phyloP scores from a whole-genome alignment of 2,329 filamentous ascomycete genomes.

The Lachnellula cervina region DNA sequence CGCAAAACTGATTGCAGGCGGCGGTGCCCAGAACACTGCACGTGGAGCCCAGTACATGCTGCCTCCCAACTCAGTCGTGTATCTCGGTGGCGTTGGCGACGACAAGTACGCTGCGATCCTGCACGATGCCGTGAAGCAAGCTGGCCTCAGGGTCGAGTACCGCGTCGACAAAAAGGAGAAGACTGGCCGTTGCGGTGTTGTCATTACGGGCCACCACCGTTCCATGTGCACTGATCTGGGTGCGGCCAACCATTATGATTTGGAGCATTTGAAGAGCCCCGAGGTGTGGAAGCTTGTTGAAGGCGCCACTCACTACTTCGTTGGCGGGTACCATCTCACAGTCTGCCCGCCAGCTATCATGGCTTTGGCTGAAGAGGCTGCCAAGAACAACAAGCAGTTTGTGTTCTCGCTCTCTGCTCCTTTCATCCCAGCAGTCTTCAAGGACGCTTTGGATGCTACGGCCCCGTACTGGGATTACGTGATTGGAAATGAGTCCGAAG shows the following conservation, averaged over 20 bases:
- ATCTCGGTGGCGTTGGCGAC: conserved; percentile 87
- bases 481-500: conserved; percentile 96
- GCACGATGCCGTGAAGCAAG: conserved; percentile 77
- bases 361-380: conserved; percentile 87
- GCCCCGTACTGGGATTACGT: conserved; percentile 93
- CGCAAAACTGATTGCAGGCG: conserved; percentile 91
- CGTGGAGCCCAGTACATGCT: conserved; percentile 96
- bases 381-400: conserved; percentile 83
- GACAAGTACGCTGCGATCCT: conserved; percentile 95
- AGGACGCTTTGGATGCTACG: conserved; percentile 82
- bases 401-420: conserved; percentile 89
- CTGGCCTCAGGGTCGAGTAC: conserved; percentile 91
- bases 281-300: conserved; percentile 90
- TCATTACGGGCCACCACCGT: conserved; percentile 96
- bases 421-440: conserved; percentile 97
- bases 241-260: conserved; percentile 93
- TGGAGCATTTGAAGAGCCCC: conserved; percentile 86
- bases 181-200: conserved; percentile 90
- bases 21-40: conserved; percentile 95
- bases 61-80: conserved; percentile 81
- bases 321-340: conserved; percentile 96
- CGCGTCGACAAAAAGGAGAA: conserved; percentile 77
- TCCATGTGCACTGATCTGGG: conserved; percentile 92
- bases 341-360: conserved; percentile 88
- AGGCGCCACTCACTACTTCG: conserved; percentile 82